Evolutionary conservation across 305 asterid species (phyloP), one percentile per base, ranked within the genome.

Genomic region (Caryopteris hybrid): DNA sequence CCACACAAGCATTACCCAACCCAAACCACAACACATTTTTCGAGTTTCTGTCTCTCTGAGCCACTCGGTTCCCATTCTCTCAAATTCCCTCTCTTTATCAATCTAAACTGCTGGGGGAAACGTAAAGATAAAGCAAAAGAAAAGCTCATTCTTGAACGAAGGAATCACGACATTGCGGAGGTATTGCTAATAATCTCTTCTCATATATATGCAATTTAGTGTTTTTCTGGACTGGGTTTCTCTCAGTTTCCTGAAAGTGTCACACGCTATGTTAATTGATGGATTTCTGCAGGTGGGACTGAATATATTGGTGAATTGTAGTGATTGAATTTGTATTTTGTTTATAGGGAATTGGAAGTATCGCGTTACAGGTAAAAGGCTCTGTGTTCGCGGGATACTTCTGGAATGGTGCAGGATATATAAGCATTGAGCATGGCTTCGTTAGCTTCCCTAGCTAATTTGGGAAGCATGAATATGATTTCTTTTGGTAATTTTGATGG

Each of bases 391-490:
- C 6, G 61, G 62, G 76, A 10, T 17, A n/a, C 16, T 68, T 61
- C 54, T 52, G 66, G 57, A 64, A 86, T 80, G 87, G 85, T 86
- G 79, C 61, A 77, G 72, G 66, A 31, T 58, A 56, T 70, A 45
- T 87, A 79, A 70, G 72, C 66, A 69, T 55, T 71, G 31, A 61
- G 73, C 71, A 93, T 95, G 99, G 83, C 91, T 87, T 80, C 81
- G 70, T 83, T 86, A 77, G 95, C 97, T 95, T 95, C 97, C 94
- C 84, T 86, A 12, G 94, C 83, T 75, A 88, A 80, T 83, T 79
- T 95, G 90, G 98, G 99, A 81, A 84, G 96, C 69, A 78, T 81
- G 75, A 88, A 84, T 67, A 71, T 85, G 79, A 79, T 79, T 68
- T 86, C 98, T 45, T 74, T 89, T 34, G 85, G 95, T 18, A 84